Conservation (phyloP, 1,284 basidiomycete genomes). For the Trichosporon sp. region DNA sequence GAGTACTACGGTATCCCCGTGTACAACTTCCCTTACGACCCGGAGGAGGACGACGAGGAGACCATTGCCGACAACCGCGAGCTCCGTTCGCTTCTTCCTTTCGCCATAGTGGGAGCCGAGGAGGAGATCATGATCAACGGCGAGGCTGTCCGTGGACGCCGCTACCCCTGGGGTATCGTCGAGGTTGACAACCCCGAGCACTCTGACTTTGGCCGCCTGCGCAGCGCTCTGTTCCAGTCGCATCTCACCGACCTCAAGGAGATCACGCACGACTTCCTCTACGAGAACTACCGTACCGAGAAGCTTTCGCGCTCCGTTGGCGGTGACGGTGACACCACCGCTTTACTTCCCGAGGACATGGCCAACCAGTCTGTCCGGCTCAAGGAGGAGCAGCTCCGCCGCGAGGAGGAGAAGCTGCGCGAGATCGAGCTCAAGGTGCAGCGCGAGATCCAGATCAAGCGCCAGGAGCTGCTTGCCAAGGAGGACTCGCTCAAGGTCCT, state of each 20-base stretch:
- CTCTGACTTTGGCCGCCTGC: conserved; percentile 89
- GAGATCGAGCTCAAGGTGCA: conserved; percentile 98
- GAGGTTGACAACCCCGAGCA: conserved; percentile 99
- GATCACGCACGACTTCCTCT: conserved; percentile 84
- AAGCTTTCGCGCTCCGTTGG: conserved; percentile 91
- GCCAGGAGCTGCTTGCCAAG: conserved; percentile 91
- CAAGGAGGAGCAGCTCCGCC: conserved; percentile 96
- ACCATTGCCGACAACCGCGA: conserved; percentile 97
- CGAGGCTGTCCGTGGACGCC: conserved; percentile 80
- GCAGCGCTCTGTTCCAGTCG: conserved; percentile 86
- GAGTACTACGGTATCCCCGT: conserved; percentile 97
- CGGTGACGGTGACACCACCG: conserved; percentile 76
- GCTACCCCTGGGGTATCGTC: conserved; percentile 96
- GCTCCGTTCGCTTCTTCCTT: conserved; percentile 83
- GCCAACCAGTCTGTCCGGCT: conserved; percentile 93
- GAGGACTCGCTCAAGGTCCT: conserved; percentile 60
- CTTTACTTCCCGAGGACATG: conserved; percentile 82
- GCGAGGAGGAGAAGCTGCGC: conserved; percentile 96
- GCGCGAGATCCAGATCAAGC: conserved; percentile 97
- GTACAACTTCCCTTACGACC: conserved; percentile 99
- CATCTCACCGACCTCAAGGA: conserved; percentile 87
- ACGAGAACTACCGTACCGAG: conserved; percentile 69
- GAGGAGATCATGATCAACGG: conserved; percentile 93
- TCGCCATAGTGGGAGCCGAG: conserved; percentile 95
- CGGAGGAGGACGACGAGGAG: conserved; percentile 98